Conservation (phyloP, 805 yeast species). For the Dipodascopsis uninucleata region DNA sequence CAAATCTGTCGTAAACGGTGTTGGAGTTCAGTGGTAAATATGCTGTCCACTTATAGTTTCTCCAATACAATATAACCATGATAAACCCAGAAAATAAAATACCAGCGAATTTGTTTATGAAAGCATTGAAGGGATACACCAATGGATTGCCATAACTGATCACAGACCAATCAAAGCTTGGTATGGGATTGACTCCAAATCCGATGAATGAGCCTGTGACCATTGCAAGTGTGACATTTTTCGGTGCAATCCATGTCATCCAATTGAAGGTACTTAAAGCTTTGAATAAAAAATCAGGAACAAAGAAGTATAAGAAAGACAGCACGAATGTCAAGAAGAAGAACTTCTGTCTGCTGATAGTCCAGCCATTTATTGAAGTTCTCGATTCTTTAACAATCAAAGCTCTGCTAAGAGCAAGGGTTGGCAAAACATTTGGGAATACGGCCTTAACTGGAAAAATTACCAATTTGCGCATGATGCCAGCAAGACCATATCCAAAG, state of each 20-base stretch:
- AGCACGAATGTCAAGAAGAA: conserved; percentile 43
- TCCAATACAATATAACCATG: conserved; percentile 49
- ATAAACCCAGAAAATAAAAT: conserved; percentile 49
- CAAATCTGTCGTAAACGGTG: conserved; percentile 49
- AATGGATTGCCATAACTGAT: conserved; percentile 38
- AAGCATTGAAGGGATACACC: conserved; percentile 31
- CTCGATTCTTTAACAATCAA: conserved; percentile 38
- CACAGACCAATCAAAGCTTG: conserved; percentile 46
- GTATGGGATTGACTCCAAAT: conserved; percentile 46
- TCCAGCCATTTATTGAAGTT: conserved; percentile 60
- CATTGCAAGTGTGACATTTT: conserved; percentile 46
- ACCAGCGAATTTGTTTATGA: conserved; percentile 42
- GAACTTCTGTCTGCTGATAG: conserved; percentile 49
- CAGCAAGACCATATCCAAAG: conserved; percentile 66
- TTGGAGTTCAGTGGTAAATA: conserved; percentile 53
- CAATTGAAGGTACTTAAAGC: conserved; percentile 57
- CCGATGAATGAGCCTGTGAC: conserved; percentile 47
- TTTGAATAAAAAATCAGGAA: conserved; percentile 58
- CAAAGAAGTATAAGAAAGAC: conserved; percentile 53
- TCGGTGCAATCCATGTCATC: conserved; percentile 56
- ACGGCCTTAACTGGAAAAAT: conserved; percentile 60
- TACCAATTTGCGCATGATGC: conserved; percentile 55
- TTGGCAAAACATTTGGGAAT: conserved; percentile 67
- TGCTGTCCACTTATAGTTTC: conserved; percentile 52
- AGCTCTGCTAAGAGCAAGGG: conserved; percentile 54